phyloP scores from a whole-genome alignment of 768 basidiomycete species.

The Russula griseocarnosa region DNA sequence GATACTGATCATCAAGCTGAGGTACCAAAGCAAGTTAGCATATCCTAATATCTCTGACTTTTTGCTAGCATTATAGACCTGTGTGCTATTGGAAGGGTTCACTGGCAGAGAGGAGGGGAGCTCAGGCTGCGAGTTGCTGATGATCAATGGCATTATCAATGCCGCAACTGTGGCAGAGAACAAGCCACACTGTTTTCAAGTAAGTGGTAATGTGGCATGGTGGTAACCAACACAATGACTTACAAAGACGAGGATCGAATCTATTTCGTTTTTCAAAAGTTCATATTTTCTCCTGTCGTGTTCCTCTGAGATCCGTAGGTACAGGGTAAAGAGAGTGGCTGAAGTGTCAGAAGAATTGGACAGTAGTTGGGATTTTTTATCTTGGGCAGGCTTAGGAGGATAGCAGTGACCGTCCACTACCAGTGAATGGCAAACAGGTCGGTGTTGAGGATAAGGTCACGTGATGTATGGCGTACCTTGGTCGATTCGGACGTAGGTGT shows the following conservation, averaged over 20 bases:
- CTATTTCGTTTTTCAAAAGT: not conserved
- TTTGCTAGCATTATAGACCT: too few species aligned
- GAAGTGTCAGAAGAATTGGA: slow-evolving; percentile 1
- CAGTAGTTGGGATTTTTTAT: not conserved
- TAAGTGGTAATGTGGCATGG: not conserved
- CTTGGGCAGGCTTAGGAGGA: not conserved
- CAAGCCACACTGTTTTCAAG: not conserved
- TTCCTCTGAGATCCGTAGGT: not conserved
- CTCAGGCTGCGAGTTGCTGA: too few species aligned
- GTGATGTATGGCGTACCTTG: too few species aligned
- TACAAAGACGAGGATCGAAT: slow-evolving; percentile 8
- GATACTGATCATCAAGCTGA: slow-evolving; percentile 3
- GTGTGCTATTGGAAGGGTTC: too few species aligned
- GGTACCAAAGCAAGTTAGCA: not conserved
- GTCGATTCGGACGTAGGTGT: not conserved
- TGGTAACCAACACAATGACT: not conserved
- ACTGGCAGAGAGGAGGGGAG: too few species aligned
- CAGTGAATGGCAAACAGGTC: too few species aligned
- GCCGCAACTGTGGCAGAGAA: slow-evolving; percentile 11
- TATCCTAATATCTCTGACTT: too few species aligned
- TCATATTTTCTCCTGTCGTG: not conserved
- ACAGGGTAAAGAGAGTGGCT: not conserved
- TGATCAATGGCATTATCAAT: too few species aligned
- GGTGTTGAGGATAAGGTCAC: too few species aligned
- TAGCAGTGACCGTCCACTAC: not conserved